phyloP scores from a whole-genome alignment of 2,329 filamentous ascomycete genomes.

The Penicillium polonicum region DNA sequence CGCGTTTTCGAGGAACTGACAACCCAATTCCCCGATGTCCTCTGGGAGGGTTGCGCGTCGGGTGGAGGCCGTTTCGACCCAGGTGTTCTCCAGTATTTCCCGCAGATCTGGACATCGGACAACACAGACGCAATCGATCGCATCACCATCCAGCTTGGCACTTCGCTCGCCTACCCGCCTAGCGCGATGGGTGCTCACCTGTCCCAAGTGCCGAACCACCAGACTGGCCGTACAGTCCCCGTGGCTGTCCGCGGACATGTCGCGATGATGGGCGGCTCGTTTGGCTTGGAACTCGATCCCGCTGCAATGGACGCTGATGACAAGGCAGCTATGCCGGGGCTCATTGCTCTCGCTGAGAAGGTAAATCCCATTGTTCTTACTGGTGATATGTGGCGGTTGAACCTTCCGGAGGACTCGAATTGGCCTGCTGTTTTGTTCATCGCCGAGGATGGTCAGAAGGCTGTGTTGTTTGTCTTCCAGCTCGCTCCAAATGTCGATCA shows the following conservation, averaged over 20 bases:
- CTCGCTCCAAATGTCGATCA: slow-evolving; percentile 54
- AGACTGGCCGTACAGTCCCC: slow-evolving; percentile 56
- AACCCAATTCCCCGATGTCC: slow-evolving; percentile 58
- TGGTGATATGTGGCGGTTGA: slow-evolving; percentile 61
- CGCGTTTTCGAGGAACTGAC: slow-evolving; percentile 61
- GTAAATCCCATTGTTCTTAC: slow-evolving; percentile 60
- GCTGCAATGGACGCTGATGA: slow-evolving; percentile 53
- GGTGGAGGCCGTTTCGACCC: slow-evolving; percentile 65
- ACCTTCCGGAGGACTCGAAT: slow-evolving; percentile 58
- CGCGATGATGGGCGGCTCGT: slow-evolving; percentile 67
- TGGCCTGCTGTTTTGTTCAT: slow-evolving; percentile 63
- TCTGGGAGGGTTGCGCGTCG: slow-evolving; percentile 66
- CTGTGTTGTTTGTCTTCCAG: slow-evolving; percentile 62
- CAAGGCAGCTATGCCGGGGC: slow-evolving; percentile 51
- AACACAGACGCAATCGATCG: slow-evolving; percentile 63
- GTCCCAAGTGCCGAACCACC: slow-evolving; percentile 59
- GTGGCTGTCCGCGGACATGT: slow-evolving; percentile 63
- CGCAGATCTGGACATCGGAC: slow-evolving; percentile 65
- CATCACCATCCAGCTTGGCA: slow-evolving; percentile 63
- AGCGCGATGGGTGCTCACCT: slow-evolving; percentile 67
- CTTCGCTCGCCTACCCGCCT: slow-evolving; percentile 61
- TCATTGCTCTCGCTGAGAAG: slow-evolving; percentile 56
- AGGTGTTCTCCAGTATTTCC: slow-evolving; percentile 63
- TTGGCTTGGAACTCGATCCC: slow-evolving; percentile 64
- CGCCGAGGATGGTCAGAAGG: slow-evolving; percentile 50